Evolutionary conservation across 1,284 basidiomycete species (phyloP).

Genomic region (Rhizopogon hawkerae): DNA sequence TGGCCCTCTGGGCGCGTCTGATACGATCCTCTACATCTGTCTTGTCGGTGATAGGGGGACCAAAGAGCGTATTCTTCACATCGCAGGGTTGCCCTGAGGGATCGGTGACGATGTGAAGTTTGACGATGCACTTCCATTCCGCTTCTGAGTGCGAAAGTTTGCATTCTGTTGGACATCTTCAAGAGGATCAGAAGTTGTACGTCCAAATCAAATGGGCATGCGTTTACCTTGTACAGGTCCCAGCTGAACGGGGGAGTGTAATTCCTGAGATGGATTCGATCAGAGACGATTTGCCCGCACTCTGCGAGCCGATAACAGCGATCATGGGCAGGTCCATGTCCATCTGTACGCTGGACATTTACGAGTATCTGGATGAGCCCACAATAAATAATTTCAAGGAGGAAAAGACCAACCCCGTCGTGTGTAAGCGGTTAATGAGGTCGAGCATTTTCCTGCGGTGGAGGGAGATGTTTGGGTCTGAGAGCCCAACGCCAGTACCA

Average conservation of each 20-base stretch:
- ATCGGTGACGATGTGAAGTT: conserved; percentile 45
- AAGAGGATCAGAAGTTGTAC: background rate
- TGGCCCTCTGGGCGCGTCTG: conserved; percentile 60
- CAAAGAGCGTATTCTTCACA: conserved; percentile 41
- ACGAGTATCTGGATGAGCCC: background rate
- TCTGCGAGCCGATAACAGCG: conserved; percentile 59
- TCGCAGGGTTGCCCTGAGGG: conserved; percentile 33
- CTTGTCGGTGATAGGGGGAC: conserved; percentile 43
- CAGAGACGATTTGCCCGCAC: conserved; percentile 65
- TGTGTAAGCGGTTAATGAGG: conserved; percentile 44
- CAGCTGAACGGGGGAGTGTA: conserved; percentile 53
- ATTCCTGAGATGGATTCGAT: conserved; percentile 71
- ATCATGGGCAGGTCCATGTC: conserved; percentile 66
- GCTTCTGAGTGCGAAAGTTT: conserved; percentile 39
- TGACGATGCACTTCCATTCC: conserved; percentile 55
- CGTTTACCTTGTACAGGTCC: conserved; percentile 57
- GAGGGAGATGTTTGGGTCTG: conserved; percentile 31
- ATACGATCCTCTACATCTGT: conserved; percentile 55
- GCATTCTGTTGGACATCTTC: conserved; percentile 67
- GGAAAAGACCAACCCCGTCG: conserved; percentile 38
- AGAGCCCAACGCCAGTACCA: conserved; percentile 34
- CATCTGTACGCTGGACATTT: conserved; percentile 41
- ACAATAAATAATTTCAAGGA: background rate
- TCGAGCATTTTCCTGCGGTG: conserved; percentile 40
- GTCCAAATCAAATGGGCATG: background rate